Percentiles rank a stretch among this genome's conserved stretches.
These are phyloP conservation scores for Cystobasidium tubakii DNA, from an alignment of 768 basidiomycete genomes.

Conservation along the genomic window DNA sequence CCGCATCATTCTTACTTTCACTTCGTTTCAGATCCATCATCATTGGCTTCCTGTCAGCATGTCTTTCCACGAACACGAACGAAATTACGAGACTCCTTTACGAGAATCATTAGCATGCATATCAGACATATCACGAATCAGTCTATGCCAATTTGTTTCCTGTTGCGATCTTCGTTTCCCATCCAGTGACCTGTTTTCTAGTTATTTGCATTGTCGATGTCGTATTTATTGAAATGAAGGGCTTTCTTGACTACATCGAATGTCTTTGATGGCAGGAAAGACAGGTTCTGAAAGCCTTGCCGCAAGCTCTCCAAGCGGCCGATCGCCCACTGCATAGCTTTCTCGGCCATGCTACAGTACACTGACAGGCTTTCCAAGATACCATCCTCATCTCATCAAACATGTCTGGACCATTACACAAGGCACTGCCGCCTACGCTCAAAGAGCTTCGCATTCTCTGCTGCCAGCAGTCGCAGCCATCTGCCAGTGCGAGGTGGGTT, in stretches of 20 bases:
- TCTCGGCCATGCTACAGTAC: too few species aligned
- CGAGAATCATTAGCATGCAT: too few species aligned
- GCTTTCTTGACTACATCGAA: neutral
- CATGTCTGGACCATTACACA: conserved; percentile 43
- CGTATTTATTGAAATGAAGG: neutral
- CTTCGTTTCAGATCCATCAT: too few species aligned
- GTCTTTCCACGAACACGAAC: too few species aligned
- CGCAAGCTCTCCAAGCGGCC: too few species aligned
- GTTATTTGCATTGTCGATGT: neutral
- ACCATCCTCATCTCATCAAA: conserved; percentile 1
- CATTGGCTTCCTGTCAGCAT: too few species aligned
- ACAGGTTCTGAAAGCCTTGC: too few species aligned
- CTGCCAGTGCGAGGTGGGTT: conserved; percentile 44
- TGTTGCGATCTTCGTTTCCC: neutral
- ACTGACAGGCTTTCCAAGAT: too few species aligned
- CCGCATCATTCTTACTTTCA: too few species aligned
- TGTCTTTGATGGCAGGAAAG: neutral
- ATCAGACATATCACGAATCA: too few species aligned
- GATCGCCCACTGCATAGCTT: too few species aligned
- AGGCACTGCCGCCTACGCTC: conserved; percentile 42
- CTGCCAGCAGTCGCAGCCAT: conserved; percentile 42
- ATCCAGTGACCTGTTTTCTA: neutral
- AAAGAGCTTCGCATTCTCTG: conserved; percentile 45
- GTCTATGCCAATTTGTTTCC: neutral
- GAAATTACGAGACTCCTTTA: too few species aligned